Conservation (phyloP, 164 flowering plant genomes). For the Piper betle region DNA sequence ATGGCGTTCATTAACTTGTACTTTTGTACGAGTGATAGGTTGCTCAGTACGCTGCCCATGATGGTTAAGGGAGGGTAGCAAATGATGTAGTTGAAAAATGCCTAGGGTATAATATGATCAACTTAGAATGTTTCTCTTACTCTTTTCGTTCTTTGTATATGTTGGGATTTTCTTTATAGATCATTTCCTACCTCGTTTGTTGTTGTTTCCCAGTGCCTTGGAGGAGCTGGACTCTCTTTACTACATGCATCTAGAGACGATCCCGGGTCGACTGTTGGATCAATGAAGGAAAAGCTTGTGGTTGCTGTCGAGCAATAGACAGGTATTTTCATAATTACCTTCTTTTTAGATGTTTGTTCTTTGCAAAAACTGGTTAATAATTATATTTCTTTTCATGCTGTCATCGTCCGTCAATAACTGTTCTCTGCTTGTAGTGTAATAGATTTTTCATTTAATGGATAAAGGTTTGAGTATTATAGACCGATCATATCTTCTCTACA, state of each 20-base stretch:
- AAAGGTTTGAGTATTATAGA: too few species aligned
- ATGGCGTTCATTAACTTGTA: conserved; percentile 19
- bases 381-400: too few species aligned
- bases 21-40: too few species aligned
- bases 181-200: too few species aligned
- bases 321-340: conserved; percentile 34
- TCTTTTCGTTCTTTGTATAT: background rate
- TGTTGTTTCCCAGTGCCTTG: conserved; percentile 60
- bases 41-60: conserved; percentile 86
- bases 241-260: conserved; percentile 76
- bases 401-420: too few species aligned
- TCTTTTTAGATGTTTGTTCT: background rate
- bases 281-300: conserved; percentile 58
- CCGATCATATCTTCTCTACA: too few species aligned
- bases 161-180: too few species aligned
- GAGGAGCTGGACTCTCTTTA: conserved; percentile 78
- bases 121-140: background rate
- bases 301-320: conserved; percentile 55
- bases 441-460: too few species aligned
- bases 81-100: conserved; percentile 61
- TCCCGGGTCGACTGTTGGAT: conserved; percentile 32
- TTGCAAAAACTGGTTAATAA: background rate
- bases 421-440: too few species aligned
- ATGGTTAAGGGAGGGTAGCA: conserved; percentile 64
- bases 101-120: conserved; percentile 45